Base-by-base conservation (phyloP, 495 filamentous ascomycete species). In the Chlorociboria aeruginascens region DNA sequence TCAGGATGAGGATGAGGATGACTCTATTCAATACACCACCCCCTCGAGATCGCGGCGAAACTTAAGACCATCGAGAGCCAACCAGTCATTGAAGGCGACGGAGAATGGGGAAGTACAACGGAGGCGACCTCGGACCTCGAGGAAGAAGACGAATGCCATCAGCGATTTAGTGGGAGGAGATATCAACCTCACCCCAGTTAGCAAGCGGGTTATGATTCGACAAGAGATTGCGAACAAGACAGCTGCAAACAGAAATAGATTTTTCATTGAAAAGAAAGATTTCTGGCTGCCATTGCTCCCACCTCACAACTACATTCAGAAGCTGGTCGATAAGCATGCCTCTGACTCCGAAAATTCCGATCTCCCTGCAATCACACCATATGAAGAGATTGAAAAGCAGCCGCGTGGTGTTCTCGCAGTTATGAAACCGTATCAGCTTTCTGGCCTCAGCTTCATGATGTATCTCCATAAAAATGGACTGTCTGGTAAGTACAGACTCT, bases 361-460 rank as follows among this genome's bases (percentile, higher is more conserved):
- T 10, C 45, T 45, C 44, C 54, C 52, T 20, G 39, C 52, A 4
- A 42, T 48, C 10, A 55, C 67, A 2, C 66, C 72, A 8, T 78
- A 79, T 45, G 46, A 67, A 42, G 55, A 67, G 8, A 53, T 80
- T 16, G 55, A 63, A 6, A 54, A 64, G 30, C 74, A 78, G 46
- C 79, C 79, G 6, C 32, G 49, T 11, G 68, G 68, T 17, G 58
- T 83, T 38, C 65, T 53, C 4, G 63, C 73, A 1, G 66, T 55
- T 1, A 73, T 85, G 64, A 85, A 83, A 53, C 71, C 74, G 1
- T 79, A 83, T 50, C 81, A 83, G 51, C 58, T 82, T 0, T 66
- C 73, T 8, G 81, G 79, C 1, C 63, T 85, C 1, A 77, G 74
- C 0, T 83, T 78, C 54, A 65, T 85, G 6, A 51, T 80, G 0